Evolutionary conservation across 371 early-diverging fungal species (phyloP), one percentile per base, ranked within the genome.

Genomic region (Syncephalastrum contaminatum): DNA sequence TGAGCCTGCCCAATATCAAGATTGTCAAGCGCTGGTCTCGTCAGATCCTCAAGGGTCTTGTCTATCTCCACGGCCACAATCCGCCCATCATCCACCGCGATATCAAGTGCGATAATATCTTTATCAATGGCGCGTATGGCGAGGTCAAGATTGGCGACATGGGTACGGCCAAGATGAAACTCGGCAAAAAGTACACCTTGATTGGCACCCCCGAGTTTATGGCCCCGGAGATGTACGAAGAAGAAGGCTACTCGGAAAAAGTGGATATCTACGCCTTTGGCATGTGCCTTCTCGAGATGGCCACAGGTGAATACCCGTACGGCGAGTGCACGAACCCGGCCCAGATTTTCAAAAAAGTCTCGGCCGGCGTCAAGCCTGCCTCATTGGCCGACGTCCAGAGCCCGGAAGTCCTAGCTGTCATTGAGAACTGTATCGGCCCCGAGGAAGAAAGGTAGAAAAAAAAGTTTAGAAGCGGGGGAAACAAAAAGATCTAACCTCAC

Each of bases 261-360:
- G 90, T 88, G 15, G 90, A 89, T 54, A 86, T 93, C 41, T 93
- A 92, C 74, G 89, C 93, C 3, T 93, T 92, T 79, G 93, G 93
- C 25, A 88, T 93, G 90, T 83, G 84, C 54, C 66, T 90, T 16
- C 70, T 91, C 43, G 91, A 92, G 62, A 90, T 90, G 81, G 83
- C 80, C 6, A 90, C 92, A 4, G 86, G 86, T 22, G 87, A 85
- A 53, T 88, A 87, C 68, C 92, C 93, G 10, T 92, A 92, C 70
- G 77, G 75, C 15, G 92, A 92, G 70, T 90, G 88, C 60, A 82
- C 72, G 25, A 89, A 89, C 65, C 87, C 87, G 16, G 84, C 88
- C 22, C 89, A 91, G 52, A 82, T 89, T 27, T 88, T 85, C 65
- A 85, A 85, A 56, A 87, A 87, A 52, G 87, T 85, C 47, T 72